Base-by-base conservation (phyloP, 2,329 filamentous ascomycete species). In the Boeremia lycopersici region DNA sequence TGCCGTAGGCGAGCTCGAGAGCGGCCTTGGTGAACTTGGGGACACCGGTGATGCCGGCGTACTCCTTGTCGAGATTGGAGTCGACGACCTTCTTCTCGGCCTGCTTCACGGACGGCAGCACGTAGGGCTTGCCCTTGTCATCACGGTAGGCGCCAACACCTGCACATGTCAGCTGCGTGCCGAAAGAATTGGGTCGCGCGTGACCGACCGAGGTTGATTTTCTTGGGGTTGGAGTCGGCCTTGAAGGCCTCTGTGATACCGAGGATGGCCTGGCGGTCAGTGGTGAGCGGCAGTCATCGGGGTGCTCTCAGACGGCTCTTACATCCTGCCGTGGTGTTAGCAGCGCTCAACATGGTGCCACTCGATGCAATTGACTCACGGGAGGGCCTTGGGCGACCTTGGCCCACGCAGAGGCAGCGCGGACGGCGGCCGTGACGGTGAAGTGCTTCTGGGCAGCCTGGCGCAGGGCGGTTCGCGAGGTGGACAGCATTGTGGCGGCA, bases 161-260 rank as follows among this genome's bases (percentile, higher is more conserved):
- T 91, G 59, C 9, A n/a, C 13, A 17, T 11, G 65, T 74, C 59
- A 74, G 65, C 54, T 10, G 40, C 35, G 53, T 34, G 46, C 25
- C 47, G 39, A 36, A 30, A n/a, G 12, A 9, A 5, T 4, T 8
- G 28, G 28, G 17, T 28, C 8, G 35, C 9, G 13, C n/a, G n/a
- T 12, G 11, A 63, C 84, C 72, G 81, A 89, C 90, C 95, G 59
- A 99, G 83, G 83, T 98, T 98, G 84, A 99, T 98, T 87, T 98
- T 99, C 82, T 96, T 87, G 61, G 86, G 82, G 79, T 96, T 93
- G 72, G 83, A 85, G 77, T 99, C 95, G 78, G 93, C 93, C 85
- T 98, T 99, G 89, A 95, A 99, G 59, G 95, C 95, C 82, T 99
- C 95, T 61, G 95, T 98, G 80, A 99, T 92, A 77, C 90, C 89